Base-by-base conservation (phyloP, 106 monocot genomes). In the Gastrodia elata region DNA sequence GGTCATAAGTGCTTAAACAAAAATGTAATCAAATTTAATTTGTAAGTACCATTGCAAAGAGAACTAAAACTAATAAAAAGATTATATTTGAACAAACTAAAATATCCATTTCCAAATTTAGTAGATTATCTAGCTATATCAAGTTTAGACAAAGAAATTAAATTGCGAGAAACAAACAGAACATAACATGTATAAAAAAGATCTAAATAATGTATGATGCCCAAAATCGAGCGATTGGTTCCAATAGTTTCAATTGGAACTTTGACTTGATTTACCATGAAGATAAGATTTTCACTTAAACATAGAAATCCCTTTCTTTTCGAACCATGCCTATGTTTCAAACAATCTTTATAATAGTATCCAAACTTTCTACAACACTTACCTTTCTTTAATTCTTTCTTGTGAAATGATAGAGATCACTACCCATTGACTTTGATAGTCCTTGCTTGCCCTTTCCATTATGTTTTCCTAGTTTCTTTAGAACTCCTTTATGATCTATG, bases 171-270 rank as follows among this genome's bases (percentile, higher is more conserved):
- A 59, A 61, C 13, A 25, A 8, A 74, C 6, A 24, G 38, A n/a
- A 74, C 57, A 74, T 77, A 55, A n/a, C 70, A 13, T 67, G 42
- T 76, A 24, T 76, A 34, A 52, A 68, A 76, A 9, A 76, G 41
- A 76, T 76, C 35, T 76, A 76, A 68, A 28, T 68, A 20, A 68
- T 68, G 38, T 14, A 9, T 1, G 14, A 1, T 42, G 42, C 14
- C 8, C 42, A 42, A 42, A 42, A 42, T 9, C 42, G 14, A 42
- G 14, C 42, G 14, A 9, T 42, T 8, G 8, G 42, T 42, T 42
- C 1, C 14, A 42, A 42, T 42, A 14, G 42, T 14, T 42, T 42
- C 5, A 42, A 42, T 14, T 42, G 0, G 14, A 42, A 14, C 42
- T 42, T 42, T 42, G 14, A 42, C 42, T 11, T 14, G 14, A 42